Conservation (phyloP, 768 basidiomycete species). For the Lactarius akahatsu region DNA sequence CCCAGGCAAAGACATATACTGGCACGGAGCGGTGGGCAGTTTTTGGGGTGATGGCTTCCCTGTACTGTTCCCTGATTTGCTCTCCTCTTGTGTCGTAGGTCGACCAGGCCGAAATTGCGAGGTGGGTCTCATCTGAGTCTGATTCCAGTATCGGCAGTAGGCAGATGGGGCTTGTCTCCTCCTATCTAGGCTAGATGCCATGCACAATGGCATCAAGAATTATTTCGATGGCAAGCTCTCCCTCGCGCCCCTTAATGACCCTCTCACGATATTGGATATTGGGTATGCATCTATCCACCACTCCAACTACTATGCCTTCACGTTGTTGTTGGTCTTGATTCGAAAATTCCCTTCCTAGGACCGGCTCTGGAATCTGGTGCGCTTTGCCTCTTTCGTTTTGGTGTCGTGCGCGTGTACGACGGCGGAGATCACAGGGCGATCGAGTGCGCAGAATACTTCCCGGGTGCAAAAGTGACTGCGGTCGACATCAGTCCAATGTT, state of each 20-base stretch:
- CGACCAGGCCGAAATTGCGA: constrained; percentile 16
- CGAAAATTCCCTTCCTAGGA: neutral
- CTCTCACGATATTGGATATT: constrained; percentile 32
- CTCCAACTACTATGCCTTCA: neutral
- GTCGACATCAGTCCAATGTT: constrained; percentile 29
- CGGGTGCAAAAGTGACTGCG: constrained; percentile 28
- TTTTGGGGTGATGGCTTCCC: neutral
- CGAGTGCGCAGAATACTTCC: constrained; percentile 28
- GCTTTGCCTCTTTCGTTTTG: neutral
- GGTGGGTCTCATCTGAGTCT: neutral
- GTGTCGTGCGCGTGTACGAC: neutral
- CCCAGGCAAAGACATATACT: constrained; percentile 3
- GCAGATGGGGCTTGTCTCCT: neutral
- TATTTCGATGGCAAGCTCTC: constrained; percentile 28
- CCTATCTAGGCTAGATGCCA: constrained; percentile 30
- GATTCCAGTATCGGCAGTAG: neutral
- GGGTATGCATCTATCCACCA: constrained; percentile 30
- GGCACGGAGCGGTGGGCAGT: constrained; percentile 17
- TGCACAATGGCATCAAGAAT: constrained; percentile 30
- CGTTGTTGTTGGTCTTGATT: neutral
- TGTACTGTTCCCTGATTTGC: neutral
- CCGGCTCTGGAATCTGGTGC: constrained; percentile 24
- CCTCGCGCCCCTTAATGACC: constrained; percentile 27
- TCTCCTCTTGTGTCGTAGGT: neutral
- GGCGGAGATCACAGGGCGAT: constrained; percentile 30